phyloP scores from a whole-genome alignment of 2,329 filamentous ascomycete species.

The Phyllosticta citrichinensis region DNA sequence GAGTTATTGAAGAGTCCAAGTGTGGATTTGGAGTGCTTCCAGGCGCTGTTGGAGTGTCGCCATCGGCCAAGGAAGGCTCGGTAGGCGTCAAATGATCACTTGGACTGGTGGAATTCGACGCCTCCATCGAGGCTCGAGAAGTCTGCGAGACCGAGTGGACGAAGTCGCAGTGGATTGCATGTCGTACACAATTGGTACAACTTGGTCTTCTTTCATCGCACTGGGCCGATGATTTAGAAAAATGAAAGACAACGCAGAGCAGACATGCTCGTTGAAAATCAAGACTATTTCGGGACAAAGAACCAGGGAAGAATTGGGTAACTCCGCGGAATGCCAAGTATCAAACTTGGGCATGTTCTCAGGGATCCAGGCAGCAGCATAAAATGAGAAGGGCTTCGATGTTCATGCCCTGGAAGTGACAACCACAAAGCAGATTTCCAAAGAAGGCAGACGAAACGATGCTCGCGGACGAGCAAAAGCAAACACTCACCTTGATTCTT shows the following conservation, averaged over 20 bases:
- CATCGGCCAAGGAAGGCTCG: neutral
- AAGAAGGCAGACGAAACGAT: neutral
- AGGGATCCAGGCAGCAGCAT: neutral
- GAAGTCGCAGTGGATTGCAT: constrained; percentile 20
- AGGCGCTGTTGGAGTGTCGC: neutral
- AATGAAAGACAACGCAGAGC: neutral
- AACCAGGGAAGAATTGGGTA: too few species aligned
- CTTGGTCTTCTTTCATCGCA: constrained; percentile 23
- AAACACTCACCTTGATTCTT: constrained; percentile 4
- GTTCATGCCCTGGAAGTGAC: neutral
- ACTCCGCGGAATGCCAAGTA: neutral
- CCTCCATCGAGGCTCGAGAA: neutral
- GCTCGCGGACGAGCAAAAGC: too few species aligned
- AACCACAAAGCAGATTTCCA: neutral
- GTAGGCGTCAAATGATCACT: neutral
- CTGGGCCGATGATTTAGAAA: neutral
- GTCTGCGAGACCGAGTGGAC: constrained; percentile 10
- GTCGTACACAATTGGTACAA: constrained; percentile 23
- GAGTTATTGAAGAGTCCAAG: neutral
- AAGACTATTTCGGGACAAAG: too few species aligned
- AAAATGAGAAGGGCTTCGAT: neutral
- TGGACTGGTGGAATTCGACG: constrained; percentile 6
- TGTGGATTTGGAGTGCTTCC: neutral
- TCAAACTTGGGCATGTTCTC: neutral
- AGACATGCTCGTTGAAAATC: too few species aligned